Evolutionary conservation across 148 eudicot species (phyloP), one percentile per base, ranked within the genome.

Genomic region (Linanthus parryae): DNA sequence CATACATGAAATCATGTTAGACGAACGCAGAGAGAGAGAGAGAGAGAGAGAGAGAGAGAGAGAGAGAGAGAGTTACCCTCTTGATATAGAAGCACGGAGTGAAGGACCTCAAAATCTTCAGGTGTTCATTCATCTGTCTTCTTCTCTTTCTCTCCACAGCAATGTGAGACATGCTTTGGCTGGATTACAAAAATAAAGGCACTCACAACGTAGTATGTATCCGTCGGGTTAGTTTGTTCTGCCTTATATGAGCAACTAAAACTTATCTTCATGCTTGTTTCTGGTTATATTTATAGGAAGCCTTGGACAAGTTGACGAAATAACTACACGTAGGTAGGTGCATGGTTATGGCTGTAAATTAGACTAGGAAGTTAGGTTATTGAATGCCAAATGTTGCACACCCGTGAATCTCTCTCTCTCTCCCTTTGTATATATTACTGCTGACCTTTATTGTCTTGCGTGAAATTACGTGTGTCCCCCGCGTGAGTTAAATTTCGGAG

Each of bases 111-210:
- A 91, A 63, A 44, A 83, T 89, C 75, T 86, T 86, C 57, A 91
- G 98, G 46, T 91, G 76, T 41, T 91, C 98, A 66, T 91, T 91
- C 98, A 91, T 91, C 72, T 86, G 98, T 54, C 79, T 81, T 69
- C 95, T 83, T 28, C 98, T 75, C 65, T 91, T 86, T 51, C 98
- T 86, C 67, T 91, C 98, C 61, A 91, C 95, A 17, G 92, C 78
- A 58, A 91, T 79, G 47, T 91, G 98, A 61, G 98, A 81, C 98
- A 91, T 90, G 65, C 15, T 62, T 3, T 52, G 27, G 22, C 30
- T 2, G n/a, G n/a, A 11, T 48, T 33, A 10, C 24, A 14, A 19
- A 10, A 22, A 3, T 44, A 26, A 0, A 25, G 33, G 8, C 17
- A 30, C 27, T 37, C 14, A 26, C 8, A 18, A 23, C 1, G 39